Conservation (phyloP, 805 yeast genomes). For the Saturnispora silvae region DNA sequence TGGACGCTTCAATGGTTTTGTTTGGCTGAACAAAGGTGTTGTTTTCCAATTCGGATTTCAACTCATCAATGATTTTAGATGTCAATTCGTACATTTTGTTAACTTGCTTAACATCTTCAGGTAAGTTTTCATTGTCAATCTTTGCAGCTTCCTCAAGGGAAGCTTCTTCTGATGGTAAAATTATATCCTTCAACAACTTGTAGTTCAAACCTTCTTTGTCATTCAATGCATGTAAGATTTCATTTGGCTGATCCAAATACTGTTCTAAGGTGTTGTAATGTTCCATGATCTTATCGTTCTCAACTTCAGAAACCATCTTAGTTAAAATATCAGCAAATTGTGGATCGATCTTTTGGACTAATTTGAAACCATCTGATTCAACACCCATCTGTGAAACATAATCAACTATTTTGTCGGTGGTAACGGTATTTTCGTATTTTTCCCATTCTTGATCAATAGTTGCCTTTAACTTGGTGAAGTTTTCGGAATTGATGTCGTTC, state of each 20-base stretch:
- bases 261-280: constrained; percentile 15
- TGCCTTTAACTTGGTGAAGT: constrained; percentile 12
- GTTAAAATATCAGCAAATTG: constrained; percentile 14
- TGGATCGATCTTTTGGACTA: constrained; percentile 17
- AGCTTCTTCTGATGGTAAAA: constrained; percentile 4
- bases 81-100: constrained; percentile 24
- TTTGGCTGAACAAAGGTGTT: constrained; percentile 17
- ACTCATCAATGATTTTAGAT: constrained; percentile 21
- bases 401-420: constrained; percentile 18
- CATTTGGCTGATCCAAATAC: constrained; percentile 14
- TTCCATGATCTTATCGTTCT: constrained; percentile 13
- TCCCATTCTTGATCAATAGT: constrained; percentile 16
- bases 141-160: neutral
- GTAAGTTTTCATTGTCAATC: constrained; percentile 13
- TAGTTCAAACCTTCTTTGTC: constrained; percentile 17
- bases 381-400: constrained; percentile 16
- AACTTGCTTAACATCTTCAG: constrained; percentile 16
- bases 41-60: constrained; percentile 20
- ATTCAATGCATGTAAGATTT: constrained; percentile 17
- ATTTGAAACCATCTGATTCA: constrained; percentile 18
- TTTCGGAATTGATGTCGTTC: constrained; percentile 14
- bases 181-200: constrained; percentile 12
- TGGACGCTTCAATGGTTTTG: constrained; percentile 11
- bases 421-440: constrained; percentile 14
- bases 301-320: constrained; percentile 9